Evolutionary conservation across 108 stramenopile genomes (phyloP).

Genomic region (Cyclotella distinguenda): DNA sequence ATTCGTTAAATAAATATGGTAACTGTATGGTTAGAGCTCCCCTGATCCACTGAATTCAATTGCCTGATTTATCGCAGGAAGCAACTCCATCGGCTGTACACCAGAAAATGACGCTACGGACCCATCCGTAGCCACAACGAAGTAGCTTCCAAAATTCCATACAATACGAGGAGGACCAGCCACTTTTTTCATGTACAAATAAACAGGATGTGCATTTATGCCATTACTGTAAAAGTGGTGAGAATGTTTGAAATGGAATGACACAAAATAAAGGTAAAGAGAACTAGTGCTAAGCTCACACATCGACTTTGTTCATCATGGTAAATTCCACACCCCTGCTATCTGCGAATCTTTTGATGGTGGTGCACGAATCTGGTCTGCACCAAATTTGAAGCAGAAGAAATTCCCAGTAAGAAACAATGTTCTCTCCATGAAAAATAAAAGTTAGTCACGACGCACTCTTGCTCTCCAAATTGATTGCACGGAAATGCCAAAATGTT

Average conservation of each 20-base stretch:
- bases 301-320: conserved; percentile 89
- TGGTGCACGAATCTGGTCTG: conserved; percentile 54
- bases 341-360: conserved; percentile 62
- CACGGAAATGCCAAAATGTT: conserved; percentile 80
- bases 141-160: conserved; percentile 87
- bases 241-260: too few species aligned
- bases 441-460: conserved; percentile 29
- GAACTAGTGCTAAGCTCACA: too few species aligned
- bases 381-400: not conserved
- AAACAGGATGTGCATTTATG: conserved; percentile 57
- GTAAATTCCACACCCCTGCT: conserved; percentile 74
- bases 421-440: not conserved
- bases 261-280: too few species aligned
- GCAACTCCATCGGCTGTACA: conserved; percentile 67
- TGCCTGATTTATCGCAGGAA: conserved; percentile 27
- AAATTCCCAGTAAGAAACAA: too few species aligned
- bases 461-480: conserved; percentile 87
- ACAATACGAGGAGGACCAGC: conserved; percentile 54
- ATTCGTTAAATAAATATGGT: too few species aligned
- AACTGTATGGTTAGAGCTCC: too few species aligned
- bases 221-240: too few species aligned
- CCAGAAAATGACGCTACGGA: conserved; percentile 52
- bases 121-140: conserved; percentile 63
- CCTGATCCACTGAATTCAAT: conserved; percentile 33
- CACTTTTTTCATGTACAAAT: conserved; percentile 69